Conservation (phyloP, 148 eudicot genomes). For the Nyssa sinensis region DNA sequence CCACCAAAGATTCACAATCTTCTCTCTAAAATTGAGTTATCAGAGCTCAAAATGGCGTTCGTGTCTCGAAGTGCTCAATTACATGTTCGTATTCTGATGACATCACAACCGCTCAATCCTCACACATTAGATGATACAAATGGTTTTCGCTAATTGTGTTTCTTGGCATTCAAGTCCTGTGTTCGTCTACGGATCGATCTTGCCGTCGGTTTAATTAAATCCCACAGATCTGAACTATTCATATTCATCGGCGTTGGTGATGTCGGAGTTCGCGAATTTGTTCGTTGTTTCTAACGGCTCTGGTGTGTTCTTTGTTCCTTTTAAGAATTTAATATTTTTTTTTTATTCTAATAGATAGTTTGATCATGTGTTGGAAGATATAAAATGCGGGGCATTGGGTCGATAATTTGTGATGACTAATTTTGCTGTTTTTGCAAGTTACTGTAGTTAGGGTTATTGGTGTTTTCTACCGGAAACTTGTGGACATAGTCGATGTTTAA, state of each 20-base stretch:
- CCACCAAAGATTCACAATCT: conserved; percentile 4
- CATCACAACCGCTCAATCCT: not conserved
- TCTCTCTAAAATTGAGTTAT: not conserved
- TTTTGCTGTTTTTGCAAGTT: not conserved
- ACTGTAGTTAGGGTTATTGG: conserved; percentile 8
- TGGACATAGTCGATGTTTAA: too few species aligned
- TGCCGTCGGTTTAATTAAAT: conserved; percentile 1
- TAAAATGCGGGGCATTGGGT: conserved; percentile 14
- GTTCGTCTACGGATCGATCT: conserved; percentile 12
- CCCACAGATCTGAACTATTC: conserved; percentile 17
- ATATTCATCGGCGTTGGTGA: not conserved
- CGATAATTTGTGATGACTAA: not conserved
- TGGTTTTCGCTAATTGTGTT: not conserved
- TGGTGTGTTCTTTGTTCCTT: conserved; percentile 13
- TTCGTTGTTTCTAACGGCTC: not conserved
- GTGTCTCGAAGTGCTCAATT: conserved; percentile 13
- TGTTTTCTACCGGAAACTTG: not conserved
- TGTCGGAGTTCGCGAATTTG: conserved; percentile 11
- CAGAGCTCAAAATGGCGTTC: conserved; percentile 23
- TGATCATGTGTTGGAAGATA: not conserved
- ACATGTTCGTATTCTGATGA: not conserved
- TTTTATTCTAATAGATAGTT: not conserved
- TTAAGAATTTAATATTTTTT: not conserved
- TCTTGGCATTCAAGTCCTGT: not conserved
- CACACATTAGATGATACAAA: not conserved